phyloP scores from a whole-genome alignment of 2,329 filamentous ascomycete species.

The Epichloe typhina region DNA sequence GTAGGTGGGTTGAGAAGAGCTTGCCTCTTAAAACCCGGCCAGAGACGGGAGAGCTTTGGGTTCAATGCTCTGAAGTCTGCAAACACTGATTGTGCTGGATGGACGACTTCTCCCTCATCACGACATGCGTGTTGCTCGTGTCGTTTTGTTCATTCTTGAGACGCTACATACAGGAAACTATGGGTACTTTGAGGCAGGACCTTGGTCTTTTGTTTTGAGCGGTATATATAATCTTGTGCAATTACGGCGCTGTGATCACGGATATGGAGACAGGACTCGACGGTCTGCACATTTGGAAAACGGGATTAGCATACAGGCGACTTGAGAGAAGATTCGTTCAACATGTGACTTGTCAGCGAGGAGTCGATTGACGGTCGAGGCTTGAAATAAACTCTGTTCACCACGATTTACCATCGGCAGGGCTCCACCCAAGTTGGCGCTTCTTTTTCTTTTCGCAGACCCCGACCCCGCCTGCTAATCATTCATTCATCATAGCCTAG shows the following conservation, averaged over 20 bases:
- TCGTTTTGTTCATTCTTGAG: neutral
- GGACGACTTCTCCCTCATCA: neutral
- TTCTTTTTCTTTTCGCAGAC: neutral
- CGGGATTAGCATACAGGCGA: neutral
- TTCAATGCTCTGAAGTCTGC: neutral
- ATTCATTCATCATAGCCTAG: neutral
- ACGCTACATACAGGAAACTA: neutral
- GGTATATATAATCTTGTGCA: neutral
- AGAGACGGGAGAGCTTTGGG: neutral
- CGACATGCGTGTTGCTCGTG: neutral
- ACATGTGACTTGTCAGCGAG: constrained; percentile 7
- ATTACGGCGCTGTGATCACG: neutral
- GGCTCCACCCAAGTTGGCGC: neutral
- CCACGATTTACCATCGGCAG: neutral
- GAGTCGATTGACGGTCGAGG: constrained; percentile 4
- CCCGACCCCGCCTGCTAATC: neutral
- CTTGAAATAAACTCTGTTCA: neutral
- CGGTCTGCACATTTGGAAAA: constrained; percentile 3
- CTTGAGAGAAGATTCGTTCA: neutral
- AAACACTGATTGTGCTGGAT: neutral
- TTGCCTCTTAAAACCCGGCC: neutral
- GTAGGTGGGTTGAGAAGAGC: neutral
- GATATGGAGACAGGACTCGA: neutral
- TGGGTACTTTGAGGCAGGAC: neutral
- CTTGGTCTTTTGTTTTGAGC: neutral